phyloP scores from a whole-genome alignment of 2,329 filamentous ascomycete genomes.

The Neonectria hederae region DNA sequence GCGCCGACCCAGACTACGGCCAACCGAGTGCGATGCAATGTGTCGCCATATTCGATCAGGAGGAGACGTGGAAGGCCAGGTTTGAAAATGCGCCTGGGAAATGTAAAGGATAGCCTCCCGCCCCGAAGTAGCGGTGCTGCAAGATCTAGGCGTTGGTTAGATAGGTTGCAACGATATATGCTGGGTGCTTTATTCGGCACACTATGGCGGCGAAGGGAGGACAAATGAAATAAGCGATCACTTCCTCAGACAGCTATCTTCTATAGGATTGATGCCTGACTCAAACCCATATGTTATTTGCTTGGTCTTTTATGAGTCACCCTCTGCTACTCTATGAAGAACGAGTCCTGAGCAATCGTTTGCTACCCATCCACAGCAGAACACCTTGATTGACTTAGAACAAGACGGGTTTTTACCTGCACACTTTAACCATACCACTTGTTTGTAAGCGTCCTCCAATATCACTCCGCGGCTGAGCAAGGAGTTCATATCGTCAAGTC shows the following conservation, averaged over 20 bases:
- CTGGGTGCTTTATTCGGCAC: neutral
- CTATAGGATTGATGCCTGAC: neutral
- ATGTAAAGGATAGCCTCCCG: conserved; percentile 51
- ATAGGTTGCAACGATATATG: neutral
- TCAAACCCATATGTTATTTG: neutral
- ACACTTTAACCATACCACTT: neutral
- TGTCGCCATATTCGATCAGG: conserved; percentile 62
- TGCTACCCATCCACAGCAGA: neutral
- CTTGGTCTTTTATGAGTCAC: neutral
- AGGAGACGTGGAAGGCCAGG: conserved; percentile 58
- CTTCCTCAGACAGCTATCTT: neutral
- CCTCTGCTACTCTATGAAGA: neutral
- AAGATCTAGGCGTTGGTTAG: neutral
- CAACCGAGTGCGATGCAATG: conserved; percentile 60
- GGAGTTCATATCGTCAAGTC: neutral
- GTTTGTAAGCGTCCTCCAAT: neutral
- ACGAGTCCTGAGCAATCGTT: neutral
- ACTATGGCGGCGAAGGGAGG: neutral
- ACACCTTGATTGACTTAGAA: neutral
- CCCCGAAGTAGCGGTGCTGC: neutral
- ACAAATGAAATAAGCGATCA: neutral
- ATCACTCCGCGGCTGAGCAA: neutral
- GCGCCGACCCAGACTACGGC: conserved; percentile 64
- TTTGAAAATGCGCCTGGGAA: conserved; percentile 60
- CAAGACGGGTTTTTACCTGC: neutral